phyloP scores from a whole-genome alignment of 208 protist genomes.

The Leishmania tropica region DNA sequence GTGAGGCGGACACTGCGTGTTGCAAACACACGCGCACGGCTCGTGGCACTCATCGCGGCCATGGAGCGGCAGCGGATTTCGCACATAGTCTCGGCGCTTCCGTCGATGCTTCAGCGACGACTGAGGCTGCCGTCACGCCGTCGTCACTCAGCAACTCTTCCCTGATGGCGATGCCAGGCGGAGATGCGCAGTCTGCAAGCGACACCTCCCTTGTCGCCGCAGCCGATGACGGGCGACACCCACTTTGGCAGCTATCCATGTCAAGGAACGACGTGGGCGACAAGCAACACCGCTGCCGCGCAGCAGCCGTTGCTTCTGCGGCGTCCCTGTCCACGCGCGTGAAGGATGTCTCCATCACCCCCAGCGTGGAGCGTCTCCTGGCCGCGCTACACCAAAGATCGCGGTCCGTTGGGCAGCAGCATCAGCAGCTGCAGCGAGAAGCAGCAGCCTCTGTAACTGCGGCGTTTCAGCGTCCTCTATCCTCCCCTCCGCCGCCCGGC shows the following conservation, averaged over 20 bases:
- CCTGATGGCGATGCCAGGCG: background rate
- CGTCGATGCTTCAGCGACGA: background rate
- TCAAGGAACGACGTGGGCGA: background rate
- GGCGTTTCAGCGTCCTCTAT: background rate
- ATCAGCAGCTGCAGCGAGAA: background rate
- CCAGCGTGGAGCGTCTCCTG: constrained; percentile 8
- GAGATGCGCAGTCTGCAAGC: background rate
- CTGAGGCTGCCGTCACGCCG: background rate
- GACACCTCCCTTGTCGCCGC: background rate
- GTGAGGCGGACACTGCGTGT: background rate
- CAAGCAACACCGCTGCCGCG: background rate
- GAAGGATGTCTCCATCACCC: constrained; percentile 12
- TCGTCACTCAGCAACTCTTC: constrained; percentile 17
- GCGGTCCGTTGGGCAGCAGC: background rate
- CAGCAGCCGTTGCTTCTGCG: background rate
- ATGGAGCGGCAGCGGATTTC: background rate
- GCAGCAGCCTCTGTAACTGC: background rate
- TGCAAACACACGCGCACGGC: background rate
- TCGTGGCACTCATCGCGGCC: background rate
- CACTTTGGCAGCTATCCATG: background rate
- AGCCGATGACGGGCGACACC: background rate
- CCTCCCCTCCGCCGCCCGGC: background rate
- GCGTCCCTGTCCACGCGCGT: background rate
- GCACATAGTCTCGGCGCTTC: too few relatives aligned
- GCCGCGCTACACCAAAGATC: constrained; percentile 16